Evolutionary conservation across 805 yeast genomes (phyloP), one percentile per base, ranked within the genome.

Genomic region (Helenozyma rhizophorensis): DNA sequence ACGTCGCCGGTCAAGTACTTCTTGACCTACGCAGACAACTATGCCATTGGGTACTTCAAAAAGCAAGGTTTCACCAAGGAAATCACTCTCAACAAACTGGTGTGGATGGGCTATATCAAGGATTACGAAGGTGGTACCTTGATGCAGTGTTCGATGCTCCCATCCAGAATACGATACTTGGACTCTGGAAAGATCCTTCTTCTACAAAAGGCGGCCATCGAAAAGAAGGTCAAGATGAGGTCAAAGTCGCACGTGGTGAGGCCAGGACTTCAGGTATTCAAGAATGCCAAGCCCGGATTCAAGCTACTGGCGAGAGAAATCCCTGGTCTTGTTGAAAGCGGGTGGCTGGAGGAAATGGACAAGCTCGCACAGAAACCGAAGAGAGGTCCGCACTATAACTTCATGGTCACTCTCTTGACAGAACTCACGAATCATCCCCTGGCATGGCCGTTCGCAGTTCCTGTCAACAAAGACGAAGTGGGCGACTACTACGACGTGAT

Each of bases 291-390:
- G 16, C 39, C 42, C 3, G 48, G 42, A 10, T 44, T 44, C 38
- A 43, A 36, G 29, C 34, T 46, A 18, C 36, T 28, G 37, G 66
- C 80, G 66, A 65, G 68, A 11, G 69, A 64, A 26, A 87, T 93
- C 14, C 97, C 98, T 0, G 98, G 98, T 0, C 68, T 93, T 30
- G 71, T 75, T 44, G 97, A 89, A 55, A 84, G 94, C 4, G 98
- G 98, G 0, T 93, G 98, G 98, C 85, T 95, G 21, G 93, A 90
- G 23, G 98, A 90, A 57, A 89, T 93, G 95, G 99, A 93, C 57
- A 90, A 87, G 47, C 65, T 93, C 38, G 97, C 97, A 0, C 90
- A 94, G 51, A 76, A 87, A 52, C 97, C 98, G 2, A 87, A 88
- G 56, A 69, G 96, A 35, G 86, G 94, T 2, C 96, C 97, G 8